Conservation (phyloP, 2,329 filamentous ascomycete genomes). For the Aspergillus sp. region DNA sequence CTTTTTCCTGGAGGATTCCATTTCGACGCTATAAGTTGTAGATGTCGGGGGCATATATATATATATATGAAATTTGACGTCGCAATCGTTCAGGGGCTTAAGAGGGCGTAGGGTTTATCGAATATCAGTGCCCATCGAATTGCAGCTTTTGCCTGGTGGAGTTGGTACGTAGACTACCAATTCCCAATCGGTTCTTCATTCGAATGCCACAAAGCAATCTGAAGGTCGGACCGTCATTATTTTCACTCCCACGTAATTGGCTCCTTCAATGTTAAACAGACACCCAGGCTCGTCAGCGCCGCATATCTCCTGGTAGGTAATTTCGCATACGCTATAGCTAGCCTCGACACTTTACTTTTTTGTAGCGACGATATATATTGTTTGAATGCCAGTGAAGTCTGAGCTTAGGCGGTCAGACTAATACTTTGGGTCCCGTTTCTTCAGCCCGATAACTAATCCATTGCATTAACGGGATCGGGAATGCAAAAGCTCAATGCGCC, state of each 20-base stretch:
- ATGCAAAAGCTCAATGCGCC: background rate
- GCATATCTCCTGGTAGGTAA: background rate
- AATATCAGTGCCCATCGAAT: background rate
- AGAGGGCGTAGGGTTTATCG: background rate
- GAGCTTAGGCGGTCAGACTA: background rate
- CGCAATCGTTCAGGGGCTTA: background rate
- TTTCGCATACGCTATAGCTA: too few species aligned
- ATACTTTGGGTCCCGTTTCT: too few species aligned
- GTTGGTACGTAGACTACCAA: background rate
- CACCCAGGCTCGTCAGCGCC: background rate
- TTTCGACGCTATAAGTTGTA: conserved; percentile 8
- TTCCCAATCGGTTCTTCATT: background rate
- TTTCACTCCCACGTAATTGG: background rate
- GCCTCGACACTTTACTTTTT: background rate
- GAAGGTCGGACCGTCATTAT: background rate
- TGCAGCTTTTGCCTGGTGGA: background rate
- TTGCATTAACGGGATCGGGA: background rate
- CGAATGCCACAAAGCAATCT: background rate
- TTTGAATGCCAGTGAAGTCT: background rate
- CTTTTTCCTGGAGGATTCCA: conserved; percentile 14
- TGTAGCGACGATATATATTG: background rate
- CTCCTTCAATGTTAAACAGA: background rate
- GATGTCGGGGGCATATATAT: background rate
- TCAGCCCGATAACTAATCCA: background rate
- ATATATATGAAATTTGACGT: background rate